phyloP scores from a whole-genome alignment of 169 alveolate genomes.

The Plasmodium blacklocki region DNA sequence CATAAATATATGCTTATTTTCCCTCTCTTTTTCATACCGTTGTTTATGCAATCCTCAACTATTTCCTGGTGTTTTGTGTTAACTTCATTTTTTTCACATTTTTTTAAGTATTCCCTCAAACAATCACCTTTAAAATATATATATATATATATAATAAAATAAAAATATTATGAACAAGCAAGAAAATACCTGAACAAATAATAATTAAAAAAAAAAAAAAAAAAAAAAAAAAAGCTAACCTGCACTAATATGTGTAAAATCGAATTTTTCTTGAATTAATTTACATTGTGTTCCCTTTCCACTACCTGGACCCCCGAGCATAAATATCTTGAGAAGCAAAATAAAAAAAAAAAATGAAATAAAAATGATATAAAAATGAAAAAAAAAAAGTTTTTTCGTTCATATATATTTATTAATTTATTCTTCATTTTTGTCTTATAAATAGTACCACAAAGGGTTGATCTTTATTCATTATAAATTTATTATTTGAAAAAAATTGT shows the following conservation, averaged over 20 bases:
- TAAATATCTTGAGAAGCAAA: slow-evolving; percentile 76
- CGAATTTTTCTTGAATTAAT: slow-evolving; percentile 80
- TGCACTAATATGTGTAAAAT: slow-evolving; percentile 93
- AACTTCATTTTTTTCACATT: slow-evolving; percentile 58
- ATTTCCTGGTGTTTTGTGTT: slow-evolving; percentile 37
- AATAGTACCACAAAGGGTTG: slow-evolving; percentile 72
- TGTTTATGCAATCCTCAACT: slow-evolving; percentile 58
- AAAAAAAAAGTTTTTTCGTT: neutral
- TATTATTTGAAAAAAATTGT: slow-evolving; percentile 40
- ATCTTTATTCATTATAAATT: slow-evolving; percentile 33
- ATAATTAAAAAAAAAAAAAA: neutral
- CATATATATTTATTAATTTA: neutral
- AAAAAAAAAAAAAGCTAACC: slow-evolving; percentile 81
- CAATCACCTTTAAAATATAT: slow-evolving; percentile 80
- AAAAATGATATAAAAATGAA: neutral
- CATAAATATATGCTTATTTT: slow-evolving; percentile 83
- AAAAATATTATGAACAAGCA: neutral
- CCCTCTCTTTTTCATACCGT: slow-evolving; percentile 80
- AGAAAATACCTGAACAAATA: neutral
- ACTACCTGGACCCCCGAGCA: slow-evolving; percentile 91
- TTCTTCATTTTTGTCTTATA: slow-evolving; percentile 1
- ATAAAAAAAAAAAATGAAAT: no score
- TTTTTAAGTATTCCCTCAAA: slow-evolving; percentile 82
- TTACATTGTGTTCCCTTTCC: slow-evolving; percentile 91
- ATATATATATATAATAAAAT: neutral